Percentiles rank a stretch among this genome's conserved stretches.
Evolutionary conservation across 495 filamentous ascomycete species (phyloP).

Genomic region (Podospora pseudopauciseta): DNA sequence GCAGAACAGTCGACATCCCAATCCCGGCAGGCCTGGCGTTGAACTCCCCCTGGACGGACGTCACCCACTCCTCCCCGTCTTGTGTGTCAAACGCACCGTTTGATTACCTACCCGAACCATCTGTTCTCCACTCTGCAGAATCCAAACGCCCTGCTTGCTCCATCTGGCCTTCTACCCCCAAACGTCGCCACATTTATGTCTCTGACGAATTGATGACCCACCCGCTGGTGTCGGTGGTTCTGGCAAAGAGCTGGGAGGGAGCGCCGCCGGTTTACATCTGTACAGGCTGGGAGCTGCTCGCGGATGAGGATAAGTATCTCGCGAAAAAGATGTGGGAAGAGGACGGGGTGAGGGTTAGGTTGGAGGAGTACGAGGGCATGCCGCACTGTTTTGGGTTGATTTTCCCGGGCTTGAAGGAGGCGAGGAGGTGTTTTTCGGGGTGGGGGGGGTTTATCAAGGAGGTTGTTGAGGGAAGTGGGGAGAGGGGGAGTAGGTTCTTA

Average conservation of each 20-base stretch:
- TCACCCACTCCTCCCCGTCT: slow-evolving; percentile 71
- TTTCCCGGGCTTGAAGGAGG: slow-evolving; percentile 48
- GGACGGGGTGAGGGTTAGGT: slow-evolving; percentile 58
- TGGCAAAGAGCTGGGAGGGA: slow-evolving; percentile 62
- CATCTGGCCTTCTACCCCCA: slow-evolving; percentile 70
- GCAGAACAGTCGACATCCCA: slow-evolving; percentile 47
- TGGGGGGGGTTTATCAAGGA: slow-evolving; percentile 56
- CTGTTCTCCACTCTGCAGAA: slow-evolving; percentile 28
- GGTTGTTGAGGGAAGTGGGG: slow-evolving; percentile 38
- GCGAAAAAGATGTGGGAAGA: slow-evolving; percentile 57
- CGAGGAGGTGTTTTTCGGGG: slow-evolving; percentile 51
- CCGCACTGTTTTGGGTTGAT: slow-evolving; percentile 78
- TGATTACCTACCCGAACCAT: slow-evolving; percentile 67
- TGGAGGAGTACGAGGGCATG: slow-evolving; percentile 81
- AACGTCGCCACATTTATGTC: slow-evolving; percentile 65
- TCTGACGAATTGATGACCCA: slow-evolving; percentile 61
- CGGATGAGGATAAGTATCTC: slow-evolving; percentile 65
- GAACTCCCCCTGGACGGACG: slow-evolving; percentile 73
- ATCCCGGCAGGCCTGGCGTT: slow-evolving; percentile 67
- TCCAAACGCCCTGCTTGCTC: slow-evolving; percentile 50
- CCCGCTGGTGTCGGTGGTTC: slow-evolving; percentile 69
- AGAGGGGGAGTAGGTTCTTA: slow-evolving; percentile 42
- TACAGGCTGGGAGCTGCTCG: slow-evolving; percentile 75
- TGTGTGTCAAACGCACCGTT: slow-evolving; percentile 56
- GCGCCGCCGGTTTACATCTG: slow-evolving; percentile 68